Evolutionary conservation across 2,329 filamentous ascomycete genomes (phyloP).

Genomic region (Trichoderma asperellum): DNA sequence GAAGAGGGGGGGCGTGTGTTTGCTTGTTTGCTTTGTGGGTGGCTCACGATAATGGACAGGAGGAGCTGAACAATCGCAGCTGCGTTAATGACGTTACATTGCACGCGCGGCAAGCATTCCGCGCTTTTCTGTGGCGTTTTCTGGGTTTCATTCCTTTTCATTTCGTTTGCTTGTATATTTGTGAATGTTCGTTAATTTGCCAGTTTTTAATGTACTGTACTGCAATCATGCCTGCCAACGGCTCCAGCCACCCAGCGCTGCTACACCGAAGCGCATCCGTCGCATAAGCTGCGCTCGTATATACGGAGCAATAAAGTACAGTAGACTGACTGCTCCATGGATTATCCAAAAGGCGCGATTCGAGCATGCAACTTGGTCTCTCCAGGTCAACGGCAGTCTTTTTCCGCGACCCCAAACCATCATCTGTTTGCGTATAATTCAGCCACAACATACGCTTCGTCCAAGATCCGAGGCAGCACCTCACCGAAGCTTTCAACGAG

Average conservation of each 20-base stretch:
- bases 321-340: background rate
- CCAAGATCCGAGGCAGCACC: background rate
- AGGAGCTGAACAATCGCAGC: constrained; percentile 14
- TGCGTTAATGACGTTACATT: constrained; percentile 21
- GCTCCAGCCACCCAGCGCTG: background rate
- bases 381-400: too few relatives aligned
- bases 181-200: background rate
- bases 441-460: background rate
- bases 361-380: background rate
- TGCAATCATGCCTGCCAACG: too few relatives aligned
- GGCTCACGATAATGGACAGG: constrained; percentile 11
- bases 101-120: background rate
- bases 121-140: background rate
- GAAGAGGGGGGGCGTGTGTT: background rate
- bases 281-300: background rate
- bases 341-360: background rate
- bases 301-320: background rate
- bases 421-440: background rate
- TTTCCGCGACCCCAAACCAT: background rate
- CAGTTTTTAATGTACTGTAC: background rate
- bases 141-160: background rate
- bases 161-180: background rate
- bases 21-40: background rate
- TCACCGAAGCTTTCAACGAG: background rate
- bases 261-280: background rate